Evolutionary conservation across 1,284 basidiomycete genomes (phyloP), one percentile per base, ranked within the genome.

Genomic region (Ceratobasidium sp.): DNA sequence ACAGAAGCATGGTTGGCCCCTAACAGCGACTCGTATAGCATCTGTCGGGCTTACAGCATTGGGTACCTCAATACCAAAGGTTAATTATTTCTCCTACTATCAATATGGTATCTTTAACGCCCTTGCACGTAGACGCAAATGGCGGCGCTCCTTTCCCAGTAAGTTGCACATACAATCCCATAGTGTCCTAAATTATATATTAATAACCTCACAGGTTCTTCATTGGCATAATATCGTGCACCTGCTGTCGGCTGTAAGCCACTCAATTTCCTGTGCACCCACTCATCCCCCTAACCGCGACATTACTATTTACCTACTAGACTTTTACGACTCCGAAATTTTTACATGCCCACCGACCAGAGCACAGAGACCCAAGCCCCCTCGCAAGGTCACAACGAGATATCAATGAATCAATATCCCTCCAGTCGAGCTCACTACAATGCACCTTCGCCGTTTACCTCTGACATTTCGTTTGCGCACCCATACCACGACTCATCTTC

Each of bases 181-280:
- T 1, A 12, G 25, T 20, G 10, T 2, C 17, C 8, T 29, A n/a
- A 10, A 17, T 17, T 2, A 22, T 7, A n/a, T 15, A 7, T 17
- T 8, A 25, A 20, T 15, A 12, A 31, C 31, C 12, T 27, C 6
- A 35, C 25, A 68, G 64, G 27, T 56, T 68, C 42, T 56, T 56
- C 27, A 56, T 53, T 3, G 64, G 52, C 22, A 38, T 68, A 17
- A 56, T 55, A 42, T 42, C 64, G 8, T 56, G 53, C 34, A 55
- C 53, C 6, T 55, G 64, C 42, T 68, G 38, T 25, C 52, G 64
- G n/a, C 20, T 68, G 64, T 68, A 42, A 68, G 64, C 49, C 20
- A 38, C 6, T 29, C 15, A n/a, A 25, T 22, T 34, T 15, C 43
- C 13, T 17, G 12, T 12, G n/a, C 12, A 4, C 22, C n/a, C n/a